Evolutionary conservation across 805 yeast genomes (phyloP).

Genomic region (Ogataea kodamae): DNA sequence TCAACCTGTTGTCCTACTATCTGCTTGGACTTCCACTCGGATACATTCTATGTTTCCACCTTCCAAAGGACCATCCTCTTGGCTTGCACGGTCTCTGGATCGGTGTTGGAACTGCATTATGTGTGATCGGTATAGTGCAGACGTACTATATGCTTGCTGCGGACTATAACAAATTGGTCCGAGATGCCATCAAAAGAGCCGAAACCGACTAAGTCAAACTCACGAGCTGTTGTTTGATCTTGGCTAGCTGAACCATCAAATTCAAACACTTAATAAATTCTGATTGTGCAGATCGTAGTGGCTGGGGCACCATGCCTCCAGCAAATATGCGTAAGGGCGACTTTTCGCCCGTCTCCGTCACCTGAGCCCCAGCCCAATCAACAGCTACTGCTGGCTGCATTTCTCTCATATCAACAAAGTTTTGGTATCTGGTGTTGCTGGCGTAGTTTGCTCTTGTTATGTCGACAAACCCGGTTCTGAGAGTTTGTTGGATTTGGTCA

Average conservation of each 20-base stretch:
- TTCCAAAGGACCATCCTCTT: constrained; percentile 33
- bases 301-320: constrained; percentile 28
- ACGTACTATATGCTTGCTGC: constrained; percentile 45
- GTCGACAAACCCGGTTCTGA: constrained; percentile 36
- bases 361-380: constrained; percentile 1
- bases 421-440: constrained; percentile 13
- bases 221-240: constrained; percentile 5
- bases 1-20: constrained; percentile 60
- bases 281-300: constrained; percentile 20
- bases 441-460: constrained; percentile 44
- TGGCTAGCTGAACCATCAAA: constrained; percentile 14
- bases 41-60: constrained; percentile 50
- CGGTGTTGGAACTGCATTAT: constrained; percentile 33
- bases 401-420: constrained; percentile 22
- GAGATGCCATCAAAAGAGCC: constrained; percentile 39
- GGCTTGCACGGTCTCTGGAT: constrained; percentile 39
- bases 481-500: constrained; percentile 17
- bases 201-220: constrained; percentile 22
- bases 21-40: constrained; percentile 68
- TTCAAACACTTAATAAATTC: constrained; percentile 10
- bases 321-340: constrained; percentile 25
- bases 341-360: neutral
- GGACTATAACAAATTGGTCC: constrained; percentile 47
- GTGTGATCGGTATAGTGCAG: constrained; percentile 48
- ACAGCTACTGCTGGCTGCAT: constrained; percentile 14